Conservation (phyloP, 257 asterid genomes). For the Solanum arcanum region DNA sequence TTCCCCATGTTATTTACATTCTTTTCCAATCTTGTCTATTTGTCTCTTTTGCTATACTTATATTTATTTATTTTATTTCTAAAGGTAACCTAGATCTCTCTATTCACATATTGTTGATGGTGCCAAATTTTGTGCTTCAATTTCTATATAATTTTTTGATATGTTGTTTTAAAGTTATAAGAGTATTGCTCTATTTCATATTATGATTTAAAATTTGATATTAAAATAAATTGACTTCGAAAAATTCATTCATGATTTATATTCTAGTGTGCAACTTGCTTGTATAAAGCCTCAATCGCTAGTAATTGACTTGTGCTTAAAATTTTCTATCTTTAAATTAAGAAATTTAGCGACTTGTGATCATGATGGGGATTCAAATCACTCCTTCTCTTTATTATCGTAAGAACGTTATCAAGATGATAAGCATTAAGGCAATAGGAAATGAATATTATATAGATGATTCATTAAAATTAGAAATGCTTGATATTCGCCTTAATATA, state of each 20-base stretch:
- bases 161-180: not conserved
- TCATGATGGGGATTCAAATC: not conserved
- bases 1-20: slow-evolving; percentile 27
- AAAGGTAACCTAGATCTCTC: not conserved
- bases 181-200: not conserved
- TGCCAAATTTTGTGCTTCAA: slow-evolving; percentile 1
- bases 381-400: not conserved
- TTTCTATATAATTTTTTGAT: not conserved
- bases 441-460: not conserved
- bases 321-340: not conserved
- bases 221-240: not conserved
- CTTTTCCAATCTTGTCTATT: slow-evolving; percentile 19
- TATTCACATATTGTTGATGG: not conserved
- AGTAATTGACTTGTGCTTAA: not conserved
- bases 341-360: not conserved
- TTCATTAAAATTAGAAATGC: not conserved
- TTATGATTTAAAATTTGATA: not conserved
- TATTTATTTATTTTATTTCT: not conserved
- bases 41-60: slow-evolving; percentile 8
- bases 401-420: not conserved
- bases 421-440: not conserved
- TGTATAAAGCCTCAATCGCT: not conserved
- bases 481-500: not conserved
- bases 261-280: not conserved
- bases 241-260: not conserved